Base-by-base conservation (phyloP, 148 eudicot species). In the Camellia sinensis region DNA sequence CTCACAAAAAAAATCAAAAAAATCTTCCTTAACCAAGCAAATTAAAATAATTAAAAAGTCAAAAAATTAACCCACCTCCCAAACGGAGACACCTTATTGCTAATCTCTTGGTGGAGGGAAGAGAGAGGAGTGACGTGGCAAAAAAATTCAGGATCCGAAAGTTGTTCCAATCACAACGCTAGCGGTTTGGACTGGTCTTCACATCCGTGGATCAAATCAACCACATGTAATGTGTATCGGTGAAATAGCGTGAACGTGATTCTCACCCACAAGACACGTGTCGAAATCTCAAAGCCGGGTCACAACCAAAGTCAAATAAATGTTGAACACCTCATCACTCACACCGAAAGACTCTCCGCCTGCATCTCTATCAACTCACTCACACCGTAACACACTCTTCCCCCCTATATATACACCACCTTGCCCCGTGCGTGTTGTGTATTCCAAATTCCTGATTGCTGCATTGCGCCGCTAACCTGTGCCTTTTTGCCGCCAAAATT, bases 151-250 rank as follows among this genome's bases (percentile, higher is more conserved):
- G 13, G 75, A 21, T 29, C 45, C 44, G 19, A 45, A 22, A 1
- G 1, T 52, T 52, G 8, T 21, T 72, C 78, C 68, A 18, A 45
- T 48, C 54, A 45, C 8, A 62, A 62, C 54, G 78, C n/a, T 4
- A 75, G n/a, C 18, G 19, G 17, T 61, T 75, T 75, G 37, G 53
- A 43, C 18, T 8, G 67, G 41, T 59, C 52, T 17, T 8, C 41
- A 44, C 44, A 37, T 43, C 37, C 10, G 4, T 3, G 7, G 62
- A 44, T 69, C 4, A 69, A 76, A 69, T 44, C 1, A 29, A 29
- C 72, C 80, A 77, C 72, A 56, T 78, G 62, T 29, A 10, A n/a
- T 7, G 18, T 40, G 7, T 29, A 78, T 14, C 56, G 60, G 71
- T 78, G 40, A 78, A 29, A 66, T 70, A 76, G 17, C 0, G 18